These are phyloP conservation scores for Hyphopichia burtonii DNA, from an alignment of 1,139 yeast genomes.

Conservation along the genomic window DNA sequence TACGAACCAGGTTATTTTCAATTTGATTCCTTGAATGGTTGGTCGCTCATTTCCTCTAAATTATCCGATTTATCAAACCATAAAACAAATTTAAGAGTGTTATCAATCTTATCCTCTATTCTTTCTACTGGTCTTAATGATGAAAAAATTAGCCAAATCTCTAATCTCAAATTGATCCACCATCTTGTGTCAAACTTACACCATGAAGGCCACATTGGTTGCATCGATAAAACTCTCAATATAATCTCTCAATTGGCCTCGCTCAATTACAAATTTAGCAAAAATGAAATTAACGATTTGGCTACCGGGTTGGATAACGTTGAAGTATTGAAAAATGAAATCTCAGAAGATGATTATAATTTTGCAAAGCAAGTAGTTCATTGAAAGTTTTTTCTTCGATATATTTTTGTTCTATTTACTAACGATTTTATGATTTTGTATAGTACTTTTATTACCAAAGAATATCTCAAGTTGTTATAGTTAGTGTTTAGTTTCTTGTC, in stretches of 20 bases:
- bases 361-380: constrained; percentile 45
- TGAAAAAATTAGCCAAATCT: constrained; percentile 39
- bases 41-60: constrained; percentile 39
- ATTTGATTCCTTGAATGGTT: constrained; percentile 64
- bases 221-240: constrained; percentile 61
- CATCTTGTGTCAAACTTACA: constrained; percentile 36
- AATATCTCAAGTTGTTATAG: constrained; percentile 17
- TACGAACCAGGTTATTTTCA: constrained; percentile 52
- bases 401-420: not conserved
- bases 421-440: constrained; percentile 4
- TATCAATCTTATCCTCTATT: constrained; percentile 58
- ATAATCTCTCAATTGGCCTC: constrained; percentile 50
- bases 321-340: constrained; percentile 42
- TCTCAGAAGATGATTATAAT: constrained; percentile 53
- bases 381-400: not conserved
- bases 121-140: constrained; percentile 50
- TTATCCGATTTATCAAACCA: constrained; percentile 8
- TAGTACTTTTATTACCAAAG: constrained; percentile 38
- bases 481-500: not conserved
- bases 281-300: constrained; percentile 44
- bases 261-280: constrained; percentile 46
- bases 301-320: constrained; percentile 41
- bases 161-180: constrained; percentile 38
- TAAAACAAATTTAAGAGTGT: constrained; percentile 51
- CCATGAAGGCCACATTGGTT: constrained; percentile 45